Evolutionary conservation across 176 grass and related monocot species (phyloP), one percentile per base, ranked within the genome.

Genomic region (Metroxylon sagu): DNA sequence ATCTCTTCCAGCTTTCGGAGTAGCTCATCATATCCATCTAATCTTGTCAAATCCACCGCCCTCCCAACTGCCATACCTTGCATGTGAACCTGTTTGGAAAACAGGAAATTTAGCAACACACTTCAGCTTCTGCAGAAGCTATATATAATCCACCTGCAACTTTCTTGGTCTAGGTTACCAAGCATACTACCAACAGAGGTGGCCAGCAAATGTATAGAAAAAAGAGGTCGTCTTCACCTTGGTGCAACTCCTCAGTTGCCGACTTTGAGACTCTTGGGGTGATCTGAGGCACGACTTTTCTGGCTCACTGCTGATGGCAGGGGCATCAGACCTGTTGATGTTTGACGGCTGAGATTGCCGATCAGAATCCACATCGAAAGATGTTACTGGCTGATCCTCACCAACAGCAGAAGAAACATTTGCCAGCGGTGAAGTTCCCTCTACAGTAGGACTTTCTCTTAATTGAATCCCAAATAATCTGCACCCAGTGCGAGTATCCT

Each of bases 391-490:
- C 61, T 74, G 83, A 19, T 82, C 83, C 71, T 73, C 74, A 71
- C 50, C 57, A 58, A 64, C 53, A 77, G 49, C 54, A 52, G 35
- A 3, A 43, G 83, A 59, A 49, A 76, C 49, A 50, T 65, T 66
- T 67, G 62, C 62, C 28, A n/a, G 23, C 21, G 62, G 60, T 27
- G 50, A 71, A 18, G 31, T 50, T 61, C 70, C 74, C 68, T 81
- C 82, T 53, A 74, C 74, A 5, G 52, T 60, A 52, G 74, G 77
- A 54, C 87, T 74, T 67, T 53, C 65, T 16, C 76, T 60, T 72
- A 98, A 70, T 61, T 98, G 72, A 18, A 98, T 85, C 30, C 93
- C 93, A 74, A 98, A 98, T 73, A 98, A 79, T 74, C 87, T 92
- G 70, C 81, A 92, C 16, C 93, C 70, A 26, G 51, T 19, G 66